Base-by-base conservation (phyloP, 345 rosid genomes). In the Gossypium sturtianum region DNA sequence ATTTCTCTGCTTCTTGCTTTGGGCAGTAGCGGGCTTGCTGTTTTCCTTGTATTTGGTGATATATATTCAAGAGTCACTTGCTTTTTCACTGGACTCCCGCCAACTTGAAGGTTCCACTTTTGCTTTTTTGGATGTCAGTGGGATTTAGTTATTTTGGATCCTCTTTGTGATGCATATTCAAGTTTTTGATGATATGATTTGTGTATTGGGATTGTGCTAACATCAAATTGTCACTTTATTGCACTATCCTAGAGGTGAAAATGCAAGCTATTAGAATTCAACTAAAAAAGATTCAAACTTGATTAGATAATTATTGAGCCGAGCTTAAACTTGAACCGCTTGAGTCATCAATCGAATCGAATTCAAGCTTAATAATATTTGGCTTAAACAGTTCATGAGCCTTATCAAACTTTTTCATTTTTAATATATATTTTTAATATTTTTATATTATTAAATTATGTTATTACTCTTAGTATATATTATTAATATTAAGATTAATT, bases 51-150 rank as follows among this genome's bases (percentile, higher is more conserved):
- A 48, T 51, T 34, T 70, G 25, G 2, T 54, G 41, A 34, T 61
- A 29, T 9, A 10, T 15, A 4, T 12, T 52, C 74, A 34, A 38
- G 27, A 9, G 3, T 34, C 19, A 12, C 4, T 54, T 12, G n/a
- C 61, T 4, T 49, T 20, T 34, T 9, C 74, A 29, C 47, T 34
- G 74, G 63, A 38, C 74, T 9, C 7, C 41, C 15, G 63, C 64
- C 74, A 7, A 71, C 74, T 54, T 71, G 62, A 71, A 71, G 74
- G 74, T 71, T 38, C n/a, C 20, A 34, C 22, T 56, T 51, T 19
- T 38, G 5, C 15, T 45, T n/a, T 66, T 66, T 44, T 34, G 8
- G 17, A 4, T 19, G 8, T 19, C 5, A 43, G 27, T 0, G 2
- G 27, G 23, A 3, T 66, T 43, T 47, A 47, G 10, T 45, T 45